phyloP scores from a whole-genome alignment of 768 basidiomycete species.

The Tylopilus felleus region DNA sequence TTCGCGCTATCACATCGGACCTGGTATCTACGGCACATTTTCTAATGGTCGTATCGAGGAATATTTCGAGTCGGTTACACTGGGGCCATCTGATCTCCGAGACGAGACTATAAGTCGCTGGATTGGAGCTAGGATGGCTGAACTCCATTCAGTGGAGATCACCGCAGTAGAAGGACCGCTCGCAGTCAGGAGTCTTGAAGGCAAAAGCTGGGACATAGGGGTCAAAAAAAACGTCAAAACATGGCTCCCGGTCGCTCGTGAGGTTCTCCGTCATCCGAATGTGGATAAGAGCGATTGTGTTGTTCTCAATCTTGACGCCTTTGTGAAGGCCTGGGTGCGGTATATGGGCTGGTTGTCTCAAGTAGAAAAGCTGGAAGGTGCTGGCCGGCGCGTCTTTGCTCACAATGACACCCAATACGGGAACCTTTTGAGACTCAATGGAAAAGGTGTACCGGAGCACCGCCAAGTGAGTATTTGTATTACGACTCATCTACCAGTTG shows the following conservation, averaged over 20 bases:
- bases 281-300: slow-evolving; percentile 44
- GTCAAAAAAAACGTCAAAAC: slow-evolving; percentile 63
- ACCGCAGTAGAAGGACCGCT: slow-evolving; percentile 53
- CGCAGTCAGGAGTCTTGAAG: slow-evolving; percentile 37
- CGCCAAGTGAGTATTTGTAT: slow-evolving; percentile 54
- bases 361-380: slow-evolving; percentile 54
- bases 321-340: slow-evolving; percentile 59
- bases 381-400: slow-evolving; percentile 69
- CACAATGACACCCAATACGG: slow-evolving; percentile 98
- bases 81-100: slow-evolving; percentile 75
- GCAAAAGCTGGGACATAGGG: slow-evolving; percentile 53
- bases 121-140: slow-evolving; percentile 94
- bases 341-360: slow-evolving; percentile 70
- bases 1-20: slow-evolving; percentile 83
- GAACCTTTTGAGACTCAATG: slow-evolving; percentile 74
- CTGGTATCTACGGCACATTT: slow-evolving; percentile 92
- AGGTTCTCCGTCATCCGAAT: slow-evolving; percentile 65
- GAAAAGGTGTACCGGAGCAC: slow-evolving; percentile 46
- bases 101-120: slow-evolving; percentile 73
- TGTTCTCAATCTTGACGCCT: slow-evolving; percentile 61
- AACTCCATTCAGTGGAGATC: slow-evolving; percentile 91
- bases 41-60: slow-evolving; percentile 94
- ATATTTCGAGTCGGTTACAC: slow-evolving; percentile 85
- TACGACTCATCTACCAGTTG: not conserved
- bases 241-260: slow-evolving; percentile 70